Base-by-base conservation (phyloP, 176 grass and related monocot genomes). In the Zoysia japonica region DNA sequence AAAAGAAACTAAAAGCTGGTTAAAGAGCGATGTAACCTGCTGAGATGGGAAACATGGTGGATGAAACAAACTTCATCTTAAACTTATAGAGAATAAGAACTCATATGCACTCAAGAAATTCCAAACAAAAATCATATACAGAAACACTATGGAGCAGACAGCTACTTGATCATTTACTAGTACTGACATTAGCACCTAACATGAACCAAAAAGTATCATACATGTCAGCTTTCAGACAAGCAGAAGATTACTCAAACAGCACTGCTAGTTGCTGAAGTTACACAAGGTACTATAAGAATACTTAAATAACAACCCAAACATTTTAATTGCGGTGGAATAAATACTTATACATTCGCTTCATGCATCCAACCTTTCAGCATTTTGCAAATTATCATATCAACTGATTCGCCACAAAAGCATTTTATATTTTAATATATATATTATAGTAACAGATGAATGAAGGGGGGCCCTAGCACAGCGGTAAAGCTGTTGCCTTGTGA, bases 141-240 rank as follows among this genome's bases (percentile, higher is more conserved):
- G 16, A 75, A 57, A 48, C 44, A 57, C 14, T 68, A 43, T 76
- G 14, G 11, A 28, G 16, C 49, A 28, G 16, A 67, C 11, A 19
- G 38, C 54, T 59, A 10, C 14, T 68, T 52, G 42, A 60, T 4
- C 35, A 50, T 72, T 61, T 72, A 41, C 63, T 14, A 53, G 17
- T 57, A 55, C 41, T 50, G 73, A 19, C 39, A 53, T 9, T 80
- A 86, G 9, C 70, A 81, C 42, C 12, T 65, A 49, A 52, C 44
- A 51, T 37, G 39, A 39, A 44, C 12, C 42, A 65, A 67, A 9
- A 15, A 78, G 44, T 71, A 82, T 11, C 2, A 1, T 57, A 37
- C 16, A 56, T 20, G n/a, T 11, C 7, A 59, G 56, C 7, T 36
- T 66, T 46, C 76, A 85, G 8, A 60, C 0, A 9, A 40, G 40